These are phyloP conservation scores for Naegleria gruberi DNA, from an alignment of 208 protist genomes.

Conservation along the genomic window DNA sequence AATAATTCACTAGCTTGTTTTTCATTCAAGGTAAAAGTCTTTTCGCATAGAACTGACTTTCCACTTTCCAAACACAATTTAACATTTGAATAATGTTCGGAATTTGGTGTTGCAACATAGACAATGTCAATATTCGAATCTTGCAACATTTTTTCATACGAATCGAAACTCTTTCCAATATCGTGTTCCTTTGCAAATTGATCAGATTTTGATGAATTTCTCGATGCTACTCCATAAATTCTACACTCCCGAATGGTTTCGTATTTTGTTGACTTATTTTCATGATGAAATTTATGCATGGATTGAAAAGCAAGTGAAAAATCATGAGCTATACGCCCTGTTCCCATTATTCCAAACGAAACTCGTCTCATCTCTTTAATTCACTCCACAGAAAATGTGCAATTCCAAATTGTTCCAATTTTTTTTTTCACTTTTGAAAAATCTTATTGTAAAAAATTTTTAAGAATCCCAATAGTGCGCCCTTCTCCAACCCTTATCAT, in stretches of 20 bases:
- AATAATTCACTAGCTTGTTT: not conserved
- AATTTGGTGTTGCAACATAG: constrained; percentile 18
- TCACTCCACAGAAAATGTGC: no score
- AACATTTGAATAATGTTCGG: not conserved
- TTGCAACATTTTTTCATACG: not conserved
- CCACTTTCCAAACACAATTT: not conserved
- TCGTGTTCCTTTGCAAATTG: not conserved
- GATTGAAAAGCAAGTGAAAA: not conserved
- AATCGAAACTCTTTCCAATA: not conserved
- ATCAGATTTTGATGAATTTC: not conserved
- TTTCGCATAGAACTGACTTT: constrained; percentile 14
- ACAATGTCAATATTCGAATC: constrained; percentile 15
- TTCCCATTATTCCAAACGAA: constrained; percentile 19
- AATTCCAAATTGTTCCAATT: no score
- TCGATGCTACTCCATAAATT: not conserved
- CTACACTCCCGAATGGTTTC: no score
- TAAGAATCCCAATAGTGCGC: no score
- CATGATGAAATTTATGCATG: not conserved
- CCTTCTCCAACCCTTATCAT: no score
- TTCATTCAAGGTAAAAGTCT: constrained; percentile 1
- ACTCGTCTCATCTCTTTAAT: no score
- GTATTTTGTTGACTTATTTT: not conserved
- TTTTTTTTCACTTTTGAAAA: no score
- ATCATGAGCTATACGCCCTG: constrained; percentile 25
- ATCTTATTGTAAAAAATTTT: no score